Evolutionary conservation across 2,329 filamentous ascomycete species (phyloP).

Genomic region (Penicillium sp.): DNA sequence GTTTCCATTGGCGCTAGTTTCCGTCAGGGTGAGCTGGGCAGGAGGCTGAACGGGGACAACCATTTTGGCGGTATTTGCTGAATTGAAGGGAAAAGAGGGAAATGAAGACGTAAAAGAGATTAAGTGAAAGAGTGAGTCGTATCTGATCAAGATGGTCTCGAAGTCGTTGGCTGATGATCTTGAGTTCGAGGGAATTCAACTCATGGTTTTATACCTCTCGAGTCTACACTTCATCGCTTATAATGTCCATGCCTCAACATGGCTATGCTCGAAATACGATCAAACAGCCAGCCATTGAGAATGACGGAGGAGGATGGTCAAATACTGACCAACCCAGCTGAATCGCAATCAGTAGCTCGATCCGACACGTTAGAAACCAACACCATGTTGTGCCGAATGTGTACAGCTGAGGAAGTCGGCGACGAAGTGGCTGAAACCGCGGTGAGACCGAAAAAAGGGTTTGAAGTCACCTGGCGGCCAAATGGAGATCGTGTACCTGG

Average conservation of each 20-base stretch:
- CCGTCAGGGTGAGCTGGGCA: background rate
- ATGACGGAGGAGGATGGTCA: background rate
- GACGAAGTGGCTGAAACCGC: background rate
- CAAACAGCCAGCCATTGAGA: background rate
- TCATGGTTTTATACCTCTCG: background rate
- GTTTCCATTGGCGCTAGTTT: background rate
- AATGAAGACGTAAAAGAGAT: background rate
- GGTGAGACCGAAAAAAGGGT: background rate
- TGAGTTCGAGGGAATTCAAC: background rate
- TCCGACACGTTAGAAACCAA: background rate
- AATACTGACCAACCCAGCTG: background rate
- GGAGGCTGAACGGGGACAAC: background rate
- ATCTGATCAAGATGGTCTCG: background rate
- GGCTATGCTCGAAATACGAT: background rate
- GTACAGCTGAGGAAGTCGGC: background rate
- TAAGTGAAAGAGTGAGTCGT: background rate
- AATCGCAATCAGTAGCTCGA: background rate
- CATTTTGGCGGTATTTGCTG: background rate
- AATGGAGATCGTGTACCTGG: background rate
- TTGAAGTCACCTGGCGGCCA: background rate
- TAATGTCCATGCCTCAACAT: background rate
- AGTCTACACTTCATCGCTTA: background rate
- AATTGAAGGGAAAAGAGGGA: background rate
- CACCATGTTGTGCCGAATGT: background rate
- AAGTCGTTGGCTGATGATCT: background rate